Base-by-base conservation (phyloP, 2,329 filamentous ascomycete species). In the Botrytis aclada region DNA sequence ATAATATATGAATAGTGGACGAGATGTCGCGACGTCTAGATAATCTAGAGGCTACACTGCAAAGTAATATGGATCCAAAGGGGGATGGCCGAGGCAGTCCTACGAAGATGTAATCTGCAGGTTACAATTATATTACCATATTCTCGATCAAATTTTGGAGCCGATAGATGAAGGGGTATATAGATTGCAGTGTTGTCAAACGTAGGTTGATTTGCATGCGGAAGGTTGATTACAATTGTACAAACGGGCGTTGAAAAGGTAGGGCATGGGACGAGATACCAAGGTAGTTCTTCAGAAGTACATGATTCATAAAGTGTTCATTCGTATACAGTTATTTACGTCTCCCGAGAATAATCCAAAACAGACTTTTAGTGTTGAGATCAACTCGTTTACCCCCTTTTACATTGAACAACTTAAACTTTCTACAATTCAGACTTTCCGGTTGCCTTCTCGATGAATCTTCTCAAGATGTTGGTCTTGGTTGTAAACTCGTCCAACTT, bases 1-100 rank as follows among this genome's bases (percentile, higher is more conserved):
- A 63, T 14, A 72, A 16, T 63, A 39, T 37, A 9, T 60, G 14
- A 10, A 39, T 74, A 97, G 94, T 98, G 92, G 95, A 97, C 80
- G 94, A 97, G 76, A 97, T 98, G 94, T 92, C 93, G 22, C 87
- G 92, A 74, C 89, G 95, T 39, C 84, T 98, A 34, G 95, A 98
- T 80, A 93, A 90, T 73, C 86, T 98, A 18, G 95, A 81, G 67
- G 74, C 77, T 64, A 75, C 76, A 47, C 67, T 81, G 37, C 78
- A 80, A 69, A 76, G 70, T 61, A 77, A 76, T 69, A 71, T 70
- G 47, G 76, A 76, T 41, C 72, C 73, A 32, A 75, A 72, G 41
- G n/a, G 51, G 14, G 76, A 78, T 70, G 76, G 74, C 41, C 80
- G 76, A 72, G 74, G 72, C 64, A 79, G 77, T 72, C 75, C 79